Base-by-base conservation (phyloP, 345 rosid genomes). In the Raphanus raphanistrum region DNA sequence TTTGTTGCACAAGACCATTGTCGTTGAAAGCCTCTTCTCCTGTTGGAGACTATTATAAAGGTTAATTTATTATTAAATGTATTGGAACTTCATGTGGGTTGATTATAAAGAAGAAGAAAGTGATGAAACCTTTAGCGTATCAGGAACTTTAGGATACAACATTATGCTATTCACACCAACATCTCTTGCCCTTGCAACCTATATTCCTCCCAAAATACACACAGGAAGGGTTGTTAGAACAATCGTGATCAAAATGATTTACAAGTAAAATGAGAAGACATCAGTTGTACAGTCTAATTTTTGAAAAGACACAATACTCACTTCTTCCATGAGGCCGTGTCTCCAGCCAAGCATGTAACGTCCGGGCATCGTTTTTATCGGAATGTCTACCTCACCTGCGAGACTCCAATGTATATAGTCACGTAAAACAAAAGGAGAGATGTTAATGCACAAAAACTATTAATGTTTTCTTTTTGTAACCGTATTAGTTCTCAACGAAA, bases 341-440 rank as follows among this genome's bases (percentile, higher is more conserved):
- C 96, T 87, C 98, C 97, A 94, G 26, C 98, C 97, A 81, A 94
- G 93, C 85, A 90, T 90, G 64, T 88, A 90, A 75, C 96, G 84
- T 72, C 98, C 98, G 8, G 98, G 98, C 98, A 94, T 94, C 31
- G 96, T 89, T 81, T 87, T 90, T 81, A 94, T 94, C 2, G 97
- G 97, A 12, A 91, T 86, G 61, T 94, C 98, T 73, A 89, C 90
- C 78, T 88, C 93, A 66, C 98, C 98, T 92, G 79, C 65, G 79
- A 21, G 21, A 21, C 21, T 21, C 21, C 21, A 21, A 21, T 21
- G 21, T 21, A 21, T 21, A 21, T 21, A 21, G 21, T 21, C 21
- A 21, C 21, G 21, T 21, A 21, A 21, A 21, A 61, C n/a, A 21
- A 71, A 50, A n/a, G 16, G 52, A 13, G 3, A 52, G 38, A 43